Base-by-base conservation (phyloP, 306 rosid species). In the Quercus dentata region DNA sequence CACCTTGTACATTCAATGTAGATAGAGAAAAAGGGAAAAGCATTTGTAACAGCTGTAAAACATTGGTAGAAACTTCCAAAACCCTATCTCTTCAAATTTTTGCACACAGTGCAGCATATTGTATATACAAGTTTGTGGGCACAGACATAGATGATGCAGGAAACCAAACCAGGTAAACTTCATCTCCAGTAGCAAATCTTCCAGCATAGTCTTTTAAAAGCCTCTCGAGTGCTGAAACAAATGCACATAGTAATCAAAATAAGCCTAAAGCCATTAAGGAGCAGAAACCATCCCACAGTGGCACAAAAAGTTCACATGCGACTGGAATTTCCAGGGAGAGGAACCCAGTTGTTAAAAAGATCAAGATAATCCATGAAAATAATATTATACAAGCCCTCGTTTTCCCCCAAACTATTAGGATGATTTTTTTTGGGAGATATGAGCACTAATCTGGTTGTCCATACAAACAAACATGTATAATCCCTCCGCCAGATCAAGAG, bases 141-240 rank as follows among this genome's bases (percentile, higher is more conserved):
- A 51, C 3, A 51, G 6, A 25, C 62, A 59, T 11, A 72, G 18
- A 30, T 33, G 23, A 12, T 67, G 62, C 75, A 68, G 41, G 62
- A 31, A 77, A 69, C 52, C 85, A 68, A 44, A 86, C 92, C 85
- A 89, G 59, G 72, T 30, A 81, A 73, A 86, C 82, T 76, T 89
- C 92, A 54, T 89, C 92, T 64, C 92, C 92, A 56, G 87, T 86
- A 19, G 92, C 90, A 79, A 80, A 89, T 78, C 67, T 84, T 61
- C 92, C 90, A 5, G 90, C 90, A 81, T 78, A 35, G 68, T 54
- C 82, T 76, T 78, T 86, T 62, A 89, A 76, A 58, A 89, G 80
- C 25, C 74, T 69, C 85, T 89, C 92, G 44, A 89, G 89, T 8
- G 92, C 92, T 89, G 90, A 76, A 86, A 78, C 76, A 80, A 33